phyloP scores from a whole-genome alignment of 2,329 filamentous ascomycete genomes.

The Diaporthe capsici region DNA sequence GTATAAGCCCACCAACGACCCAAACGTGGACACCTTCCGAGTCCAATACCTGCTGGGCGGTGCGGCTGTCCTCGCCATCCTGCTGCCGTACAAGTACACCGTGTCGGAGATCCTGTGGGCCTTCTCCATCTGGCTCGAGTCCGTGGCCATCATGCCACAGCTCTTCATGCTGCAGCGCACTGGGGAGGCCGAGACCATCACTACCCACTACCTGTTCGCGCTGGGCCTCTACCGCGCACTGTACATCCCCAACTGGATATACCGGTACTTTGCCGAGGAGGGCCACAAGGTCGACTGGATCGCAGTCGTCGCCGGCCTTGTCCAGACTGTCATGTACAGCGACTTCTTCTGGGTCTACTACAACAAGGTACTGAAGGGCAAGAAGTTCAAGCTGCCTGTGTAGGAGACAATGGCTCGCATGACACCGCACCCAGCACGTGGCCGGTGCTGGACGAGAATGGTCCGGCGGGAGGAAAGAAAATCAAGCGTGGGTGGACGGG shows the following conservation, averaged over 20 bases:
- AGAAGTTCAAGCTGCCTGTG: constrained; percentile 89
- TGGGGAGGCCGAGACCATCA: constrained; percentile 99
- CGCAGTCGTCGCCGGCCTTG: constrained; percentile 86
- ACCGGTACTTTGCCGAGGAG: constrained; percentile 83
- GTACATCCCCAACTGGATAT: constrained; percentile 99
- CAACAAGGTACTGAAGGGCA: constrained; percentile 91
- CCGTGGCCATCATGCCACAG: constrained; percentile 95
- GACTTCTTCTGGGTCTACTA: constrained; percentile 99
- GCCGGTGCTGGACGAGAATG: neutral
- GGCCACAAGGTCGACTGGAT: constrained; percentile 85
- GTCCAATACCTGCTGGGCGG: constrained; percentile 93
- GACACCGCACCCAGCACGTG: neutral
- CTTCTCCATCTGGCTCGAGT: constrained; percentile 98
- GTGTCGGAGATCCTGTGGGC: constrained; percentile 93
- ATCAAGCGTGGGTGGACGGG: neutral
- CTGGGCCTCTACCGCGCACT: constrained; percentile 91
- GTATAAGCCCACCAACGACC: constrained; percentile 97
- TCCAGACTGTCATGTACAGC: constrained; percentile 96
- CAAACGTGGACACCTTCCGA: constrained; percentile 96
- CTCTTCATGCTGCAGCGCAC: constrained; percentile 98
- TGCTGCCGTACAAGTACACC: constrained; percentile 90
- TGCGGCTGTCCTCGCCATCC: constrained; percentile 81
- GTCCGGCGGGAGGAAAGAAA: neutral
- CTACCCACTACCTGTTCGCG: constrained; percentile 96
- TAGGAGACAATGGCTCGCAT: constrained; percentile 55